Percentiles rank a stretch among this genome's conserved stretches.
Conservation (phyloP, 192 early-diverging fungal genomes). For the Backusella macrospora region DNA sequence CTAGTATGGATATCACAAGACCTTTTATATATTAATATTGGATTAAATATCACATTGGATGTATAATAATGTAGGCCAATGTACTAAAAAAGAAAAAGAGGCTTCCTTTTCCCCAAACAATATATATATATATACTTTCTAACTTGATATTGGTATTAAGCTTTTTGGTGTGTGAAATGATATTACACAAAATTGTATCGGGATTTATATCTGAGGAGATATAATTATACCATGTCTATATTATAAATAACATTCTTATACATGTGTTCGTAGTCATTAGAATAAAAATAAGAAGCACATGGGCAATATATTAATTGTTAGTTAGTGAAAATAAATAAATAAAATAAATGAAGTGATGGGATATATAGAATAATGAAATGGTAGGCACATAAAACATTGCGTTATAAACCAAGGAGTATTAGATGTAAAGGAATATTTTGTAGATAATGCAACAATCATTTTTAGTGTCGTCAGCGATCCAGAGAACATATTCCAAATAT, state of each 20-base stretch:
- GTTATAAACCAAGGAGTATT: background rate
- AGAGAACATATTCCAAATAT: background rate
- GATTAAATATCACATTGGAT: background rate
- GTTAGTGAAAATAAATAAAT: background rate
- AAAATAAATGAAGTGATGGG: background rate
- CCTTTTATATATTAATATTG: background rate
- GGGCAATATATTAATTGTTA: background rate
- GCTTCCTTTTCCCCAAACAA: background rate
- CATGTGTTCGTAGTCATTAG: background rate
- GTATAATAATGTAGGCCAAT: background rate
- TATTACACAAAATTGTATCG: conserved; percentile 1
- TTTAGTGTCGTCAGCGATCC: background rate
- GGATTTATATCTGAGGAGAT: background rate
- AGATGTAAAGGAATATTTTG: background rate
- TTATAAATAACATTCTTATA: background rate
- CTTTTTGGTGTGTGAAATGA: background rate
- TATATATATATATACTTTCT: background rate
- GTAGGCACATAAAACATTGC: background rate
- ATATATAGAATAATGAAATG: background rate
- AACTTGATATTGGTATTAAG: background rate
- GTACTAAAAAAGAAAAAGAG: background rate
- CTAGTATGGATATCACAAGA: background rate
- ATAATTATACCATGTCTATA: background rate
- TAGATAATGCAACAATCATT: background rate
- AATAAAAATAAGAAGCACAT: background rate